Conservation (phyloP, 2,329 filamentous ascomycete species). For the Colletotrichum acutatum region DNA sequence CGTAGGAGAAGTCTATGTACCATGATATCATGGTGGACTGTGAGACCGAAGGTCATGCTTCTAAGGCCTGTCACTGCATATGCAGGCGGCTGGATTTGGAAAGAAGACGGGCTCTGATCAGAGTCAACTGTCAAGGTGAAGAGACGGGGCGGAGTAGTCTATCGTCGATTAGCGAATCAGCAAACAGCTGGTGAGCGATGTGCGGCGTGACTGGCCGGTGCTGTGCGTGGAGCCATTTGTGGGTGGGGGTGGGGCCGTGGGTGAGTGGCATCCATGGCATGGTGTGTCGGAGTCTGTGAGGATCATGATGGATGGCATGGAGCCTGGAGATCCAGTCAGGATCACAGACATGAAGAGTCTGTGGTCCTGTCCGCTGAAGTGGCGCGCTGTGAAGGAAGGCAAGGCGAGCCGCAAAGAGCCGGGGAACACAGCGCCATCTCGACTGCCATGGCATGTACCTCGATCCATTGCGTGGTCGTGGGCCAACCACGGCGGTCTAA, state of each 20-base stretch:
- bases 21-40: conserved; percentile 36
- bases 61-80: conserved; percentile 31
- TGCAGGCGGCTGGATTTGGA: conserved; percentile 32
- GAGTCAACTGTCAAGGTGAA: neutral
- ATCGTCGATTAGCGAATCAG: conserved; percentile 1
- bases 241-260: neutral
- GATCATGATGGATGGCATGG: neutral
- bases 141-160: conserved; percentile 2
- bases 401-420: neutral
- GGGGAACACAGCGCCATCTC: neutral
- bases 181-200: conserved; percentile 4
- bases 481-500: conserved; percentile 16
- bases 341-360: conserved; percentile 3
- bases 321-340: conserved; percentile 3
- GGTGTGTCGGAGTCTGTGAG: conserved; percentile 6
- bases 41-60: conserved; percentile 20
- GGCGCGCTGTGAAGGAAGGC: conserved; percentile 4
- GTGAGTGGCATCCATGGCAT: conserved; percentile 1
- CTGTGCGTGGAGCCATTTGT: conserved; percentile 17
- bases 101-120: conserved; percentile 19
- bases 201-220: conserved; percentile 6
- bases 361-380: conserved; percentile 4
- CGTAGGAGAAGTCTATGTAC: conserved; percentile 18
- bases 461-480: conserved; percentile 2
- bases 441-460: neutral